Percentiles rank a stretch among this genome's conserved stretches.
These are phyloP conservation scores for Exophiala xenobiotica DNA, from an alignment of 2,329 filamentous ascomycete genomes.

Conservation along the genomic window DNA sequence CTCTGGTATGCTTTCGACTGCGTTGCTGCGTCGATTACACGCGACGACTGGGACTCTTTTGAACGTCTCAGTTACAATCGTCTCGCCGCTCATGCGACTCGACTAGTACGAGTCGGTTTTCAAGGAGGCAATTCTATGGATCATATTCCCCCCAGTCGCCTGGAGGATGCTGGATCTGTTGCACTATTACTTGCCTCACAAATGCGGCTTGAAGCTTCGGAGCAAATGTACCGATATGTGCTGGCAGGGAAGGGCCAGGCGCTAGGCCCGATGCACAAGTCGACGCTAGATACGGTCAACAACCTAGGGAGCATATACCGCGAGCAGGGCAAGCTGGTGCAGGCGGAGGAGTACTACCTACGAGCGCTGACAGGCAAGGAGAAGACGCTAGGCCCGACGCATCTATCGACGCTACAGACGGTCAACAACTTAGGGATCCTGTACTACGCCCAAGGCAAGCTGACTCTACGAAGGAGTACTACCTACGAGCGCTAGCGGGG, in stretches of 20 bases:
- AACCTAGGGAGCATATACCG: conserved; percentile 14
- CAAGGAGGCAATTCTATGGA: too few relatives aligned
- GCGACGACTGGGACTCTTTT: conserved; percentile 5
- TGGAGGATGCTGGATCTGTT: too few relatives aligned
- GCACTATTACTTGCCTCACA: too few relatives aligned
- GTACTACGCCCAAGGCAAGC: conserved; percentile 32
- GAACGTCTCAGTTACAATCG: too few relatives aligned
- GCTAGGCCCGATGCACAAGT: conserved; percentile 1
- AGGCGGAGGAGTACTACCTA: conserved; percentile 23
- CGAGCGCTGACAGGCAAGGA: conserved; percentile 21
- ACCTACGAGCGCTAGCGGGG: conserved; percentile 28
- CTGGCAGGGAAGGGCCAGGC: too few relatives aligned
- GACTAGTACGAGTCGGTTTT: too few relatives aligned
- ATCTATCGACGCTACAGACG: conserved; percentile 28
- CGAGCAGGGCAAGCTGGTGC: conserved; percentile 30
- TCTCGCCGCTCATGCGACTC: conserved; percentile 7
- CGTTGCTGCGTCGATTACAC: conserved; percentile 3
- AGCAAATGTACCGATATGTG: too few relatives aligned
- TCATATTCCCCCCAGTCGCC: too few relatives aligned
- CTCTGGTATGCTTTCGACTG: background rate
- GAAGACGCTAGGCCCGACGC: conserved; percentile 25
- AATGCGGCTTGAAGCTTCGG: too few relatives aligned
- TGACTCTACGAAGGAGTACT: conserved; percentile 37
- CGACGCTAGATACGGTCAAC: conserved; percentile 3
- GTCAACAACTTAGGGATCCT: conserved; percentile 35